Percentiles rank a stretch among this genome's conserved stretches.
phyloP scores from a whole-genome alignment of 106 monocot genomes.

The Apostasia shenzhenica region DNA sequence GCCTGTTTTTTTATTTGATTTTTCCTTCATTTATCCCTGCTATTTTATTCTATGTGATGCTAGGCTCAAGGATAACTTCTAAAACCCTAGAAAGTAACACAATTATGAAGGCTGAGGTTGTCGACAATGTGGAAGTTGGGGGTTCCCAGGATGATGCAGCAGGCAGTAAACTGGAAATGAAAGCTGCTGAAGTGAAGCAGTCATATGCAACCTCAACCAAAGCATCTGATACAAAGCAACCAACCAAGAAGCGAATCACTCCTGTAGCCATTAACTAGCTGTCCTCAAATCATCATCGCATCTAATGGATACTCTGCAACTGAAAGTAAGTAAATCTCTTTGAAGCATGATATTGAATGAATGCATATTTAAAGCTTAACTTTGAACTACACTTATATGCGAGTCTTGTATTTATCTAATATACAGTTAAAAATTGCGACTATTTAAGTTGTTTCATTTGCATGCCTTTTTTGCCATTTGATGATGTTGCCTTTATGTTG shows the following conservation, averaged over 20 bases:
- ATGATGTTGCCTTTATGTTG: no score
- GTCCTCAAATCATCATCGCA: neutral
- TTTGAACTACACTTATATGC: no score
- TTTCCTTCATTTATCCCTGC: neutral
- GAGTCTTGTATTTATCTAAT: no score
- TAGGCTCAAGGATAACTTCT: constrained; percentile 18
- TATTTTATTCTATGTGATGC: neutral
- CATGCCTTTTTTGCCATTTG: no score
- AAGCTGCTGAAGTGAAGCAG: constrained; percentile 12
- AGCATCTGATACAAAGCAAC: constrained; percentile 26
- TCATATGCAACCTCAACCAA: neutral
- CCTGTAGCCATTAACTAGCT: constrained; percentile 53
- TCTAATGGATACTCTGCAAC: no score
- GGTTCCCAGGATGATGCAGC: constrained; percentile 3
- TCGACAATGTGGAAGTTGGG: constrained; percentile 43
- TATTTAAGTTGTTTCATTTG: no score
- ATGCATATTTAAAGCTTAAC: no score
- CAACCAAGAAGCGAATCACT: constrained; percentile 63
- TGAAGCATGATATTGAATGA: no score
- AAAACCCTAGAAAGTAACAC: constrained; percentile 9
- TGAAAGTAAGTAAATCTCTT: no score
- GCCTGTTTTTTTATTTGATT: neutral
- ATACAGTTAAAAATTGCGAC: no score
- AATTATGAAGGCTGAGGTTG: constrained; percentile 4
- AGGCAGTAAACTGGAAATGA: constrained; percentile 1